Conservation (phyloP, 2,329 filamentous ascomycete genomes). For the Blastomyces parvus region DNA sequence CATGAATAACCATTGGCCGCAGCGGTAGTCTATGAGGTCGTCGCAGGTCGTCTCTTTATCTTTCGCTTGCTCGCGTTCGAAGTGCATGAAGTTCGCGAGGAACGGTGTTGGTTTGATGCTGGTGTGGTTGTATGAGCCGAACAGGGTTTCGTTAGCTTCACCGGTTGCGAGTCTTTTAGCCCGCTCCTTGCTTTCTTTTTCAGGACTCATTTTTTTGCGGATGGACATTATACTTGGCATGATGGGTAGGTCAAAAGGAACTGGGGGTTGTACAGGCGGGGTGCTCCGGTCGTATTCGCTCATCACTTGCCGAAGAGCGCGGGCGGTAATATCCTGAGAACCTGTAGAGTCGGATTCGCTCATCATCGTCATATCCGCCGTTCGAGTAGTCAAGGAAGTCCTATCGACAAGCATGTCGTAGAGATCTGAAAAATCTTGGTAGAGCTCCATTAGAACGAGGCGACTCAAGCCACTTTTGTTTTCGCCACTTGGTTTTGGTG, state of each 20-base stretch:
- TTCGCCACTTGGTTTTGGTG: conserved; percentile 81
- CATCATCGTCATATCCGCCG: conserved; percentile 55
- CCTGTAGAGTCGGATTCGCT: conserved; percentile 41
- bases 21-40: conserved; percentile 39
- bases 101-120: conserved; percentile 44
- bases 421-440: conserved; percentile 72
- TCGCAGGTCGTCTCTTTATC: conserved; percentile 39
- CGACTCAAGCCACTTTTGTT: conserved; percentile 83
- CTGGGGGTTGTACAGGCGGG: conserved; percentile 79
- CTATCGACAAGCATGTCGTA: conserved; percentile 87
- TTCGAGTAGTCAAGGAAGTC: conserved; percentile 64
- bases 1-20: conserved; percentile 44
- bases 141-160: conserved; percentile 67
- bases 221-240: conserved; percentile 61
- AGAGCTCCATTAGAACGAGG: conserved; percentile 68
- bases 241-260: conserved; percentile 80
- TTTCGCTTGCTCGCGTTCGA: conserved; percentile 35
- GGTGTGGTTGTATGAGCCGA: conserved; percentile 71
- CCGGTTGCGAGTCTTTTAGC: conserved; percentile 65
- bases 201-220: conserved; percentile 56
- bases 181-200: conserved; percentile 62
- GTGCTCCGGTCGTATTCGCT: conserved; percentile 82
- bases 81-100: conserved; percentile 41
- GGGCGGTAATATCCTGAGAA: conserved; percentile 49
- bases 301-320: conserved; percentile 68